phyloP scores from a whole-genome alignment of 2,329 filamentous ascomycete species.

The Balansia obtecta region DNA sequence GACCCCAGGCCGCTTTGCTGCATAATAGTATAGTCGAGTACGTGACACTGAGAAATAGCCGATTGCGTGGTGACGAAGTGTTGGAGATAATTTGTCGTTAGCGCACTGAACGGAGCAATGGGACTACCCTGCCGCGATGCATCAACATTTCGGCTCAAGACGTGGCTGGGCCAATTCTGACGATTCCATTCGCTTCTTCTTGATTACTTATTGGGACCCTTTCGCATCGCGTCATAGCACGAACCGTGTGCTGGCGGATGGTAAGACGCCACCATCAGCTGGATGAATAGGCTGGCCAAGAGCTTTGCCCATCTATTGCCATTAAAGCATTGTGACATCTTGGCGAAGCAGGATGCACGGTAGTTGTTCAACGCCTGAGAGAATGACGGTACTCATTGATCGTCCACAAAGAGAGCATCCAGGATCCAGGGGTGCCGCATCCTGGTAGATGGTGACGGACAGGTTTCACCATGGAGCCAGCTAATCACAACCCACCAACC shows the following conservation, averaged over 20 bases:
- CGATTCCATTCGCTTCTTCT: conserved; percentile 24
- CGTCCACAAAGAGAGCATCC: too few relatives aligned
- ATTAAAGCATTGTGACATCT: conserved; percentile 11
- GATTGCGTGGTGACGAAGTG: conserved; percentile 12
- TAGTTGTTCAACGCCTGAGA: conserved; percentile 16
- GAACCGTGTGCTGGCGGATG: conserved; percentile 12
- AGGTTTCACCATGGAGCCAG: too few relatives aligned
- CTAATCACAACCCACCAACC: too few relatives aligned
- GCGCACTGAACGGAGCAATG: conserved; percentile 10
- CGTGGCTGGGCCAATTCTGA: conserved; percentile 19
- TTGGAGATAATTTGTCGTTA: conserved; percentile 11
- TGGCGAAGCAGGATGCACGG: conserved; percentile 12
- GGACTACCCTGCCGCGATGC: conserved; percentile 7
- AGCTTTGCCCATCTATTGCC: too few relatives aligned
- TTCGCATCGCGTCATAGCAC: conserved; percentile 11
- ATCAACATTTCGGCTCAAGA: conserved; percentile 9
- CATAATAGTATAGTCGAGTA: conserved; percentile 26
- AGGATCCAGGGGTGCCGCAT: too few relatives aligned
- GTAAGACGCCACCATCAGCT: conserved; percentile 14
- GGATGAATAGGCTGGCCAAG: conserved; percentile 11
- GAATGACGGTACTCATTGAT: too few relatives aligned
- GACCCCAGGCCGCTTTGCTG: conserved; percentile 24
- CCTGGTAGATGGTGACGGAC: too few relatives aligned
- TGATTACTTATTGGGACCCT: conserved; percentile 16
- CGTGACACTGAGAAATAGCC: conserved; percentile 21